These are phyloP conservation scores for Cocos nucifera DNA, from an alignment of 176 grass and related monocot genomes.

Conservation along the genomic window DNA sequence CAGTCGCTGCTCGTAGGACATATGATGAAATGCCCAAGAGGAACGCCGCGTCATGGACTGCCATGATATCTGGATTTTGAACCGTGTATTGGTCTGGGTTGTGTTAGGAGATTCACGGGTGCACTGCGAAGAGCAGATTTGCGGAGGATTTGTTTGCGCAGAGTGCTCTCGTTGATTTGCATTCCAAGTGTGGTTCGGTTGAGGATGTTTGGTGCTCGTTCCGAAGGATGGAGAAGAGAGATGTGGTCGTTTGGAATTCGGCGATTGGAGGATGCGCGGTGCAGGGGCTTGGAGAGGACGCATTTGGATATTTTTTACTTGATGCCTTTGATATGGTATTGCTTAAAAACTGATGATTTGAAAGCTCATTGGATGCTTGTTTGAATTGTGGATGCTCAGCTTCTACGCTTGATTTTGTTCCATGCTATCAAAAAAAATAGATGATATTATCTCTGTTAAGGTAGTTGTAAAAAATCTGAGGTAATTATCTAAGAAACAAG, in stretches of 20 bases:
- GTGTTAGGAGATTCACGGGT: constrained; percentile 47
- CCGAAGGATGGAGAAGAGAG: constrained; percentile 39
- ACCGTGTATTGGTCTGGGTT: constrained; percentile 25
- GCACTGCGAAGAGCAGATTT: constrained; percentile 43
- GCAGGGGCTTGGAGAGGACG: constrained; percentile 26
- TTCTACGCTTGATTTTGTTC: no score
- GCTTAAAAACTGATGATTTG: constrained; percentile 1
- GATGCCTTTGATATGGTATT: constrained; percentile 60
- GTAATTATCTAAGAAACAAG: no score
- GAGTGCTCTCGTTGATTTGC: constrained; percentile 68
- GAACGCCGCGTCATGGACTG: constrained; percentile 63
- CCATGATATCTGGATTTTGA: constrained; percentile 62
- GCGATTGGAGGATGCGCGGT: constrained; percentile 51
- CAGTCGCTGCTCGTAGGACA: constrained; percentile 19
- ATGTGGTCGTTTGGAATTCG: constrained; percentile 69
- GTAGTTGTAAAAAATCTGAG: no score
- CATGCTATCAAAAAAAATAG: no score
- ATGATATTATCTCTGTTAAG: no score
- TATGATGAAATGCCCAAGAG: constrained; percentile 58
- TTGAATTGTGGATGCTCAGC: no score
- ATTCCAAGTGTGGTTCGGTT: constrained; percentile 41
- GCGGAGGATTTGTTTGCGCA: constrained; percentile 57
- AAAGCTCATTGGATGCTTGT: no score
- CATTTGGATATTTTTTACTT: constrained; percentile 34
- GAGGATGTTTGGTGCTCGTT: constrained; percentile 36